Base-by-base conservation (phyloP, 2,329 filamentous ascomycete genomes). In the Trichophyton simii region DNA sequence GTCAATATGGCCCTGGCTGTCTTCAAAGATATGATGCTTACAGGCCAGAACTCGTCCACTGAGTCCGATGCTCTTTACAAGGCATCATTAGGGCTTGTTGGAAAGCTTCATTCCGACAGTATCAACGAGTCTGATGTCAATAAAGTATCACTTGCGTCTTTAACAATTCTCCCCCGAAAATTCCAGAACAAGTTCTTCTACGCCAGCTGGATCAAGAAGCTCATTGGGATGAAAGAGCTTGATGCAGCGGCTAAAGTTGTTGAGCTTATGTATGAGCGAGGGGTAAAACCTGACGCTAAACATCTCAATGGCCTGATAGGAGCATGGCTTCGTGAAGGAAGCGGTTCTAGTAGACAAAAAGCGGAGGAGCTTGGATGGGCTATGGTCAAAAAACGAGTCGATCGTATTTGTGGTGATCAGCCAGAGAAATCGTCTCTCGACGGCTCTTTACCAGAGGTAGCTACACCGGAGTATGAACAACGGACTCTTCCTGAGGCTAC, bases 1-100 rank as follows among this genome's bases (percentile, higher is more conserved):
- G 78, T 83, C 4, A 82, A 87, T 63, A 80, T 85, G 63, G 89
- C 88, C 0, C 79, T 92, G 60, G 83, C 84, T 60, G 83, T 89
- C 0, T 95, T 95, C 72, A 88, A 87, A 66, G 89, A 96, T 71
- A 95, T 96, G 90, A 91, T 95, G 84, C 83, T 84, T 62, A 81
- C 82, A 3, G 81, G 81, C 6, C 71, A 74, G 62, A 74, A 75
- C 54, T 72, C 73, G 8, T 69, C 72, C n/a, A 69, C 75, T n/a
- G 74, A 78, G 58, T 78, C 74, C 25, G 73, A 72, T 3, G 69
- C 71, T n/a, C 68, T 79, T n/a, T 80, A 78, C 63, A 70, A 72
- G 63, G 70, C 71, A 48, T 72, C 75, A 18, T 64, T 77, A 7
- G 72, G 72, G 18, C 62, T 77, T 18, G 70, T 73, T 50, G 74